Evolutionary conservation across 768 basidiomycete genomes (phyloP).

Genomic region (Hericium coralloides): DNA sequence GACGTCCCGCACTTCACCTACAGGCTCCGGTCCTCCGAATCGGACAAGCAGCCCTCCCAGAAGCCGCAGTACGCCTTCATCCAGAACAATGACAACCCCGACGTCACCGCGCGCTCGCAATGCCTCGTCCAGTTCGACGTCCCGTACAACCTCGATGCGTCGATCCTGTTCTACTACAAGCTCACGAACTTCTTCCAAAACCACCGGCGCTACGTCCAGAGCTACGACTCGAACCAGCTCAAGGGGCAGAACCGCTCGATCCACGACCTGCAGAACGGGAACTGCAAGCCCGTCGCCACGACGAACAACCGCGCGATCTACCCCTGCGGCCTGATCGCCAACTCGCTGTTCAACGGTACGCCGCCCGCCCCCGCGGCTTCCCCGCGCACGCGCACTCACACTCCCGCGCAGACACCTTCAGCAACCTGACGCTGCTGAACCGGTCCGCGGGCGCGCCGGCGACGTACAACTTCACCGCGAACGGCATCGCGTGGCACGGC

Average conservation of each 20-base stretch:
- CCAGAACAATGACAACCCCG: slow-evolving; percentile 37
- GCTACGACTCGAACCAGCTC: slow-evolving; percentile 76
- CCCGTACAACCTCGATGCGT: slow-evolving; percentile 61
- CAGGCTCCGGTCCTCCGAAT: slow-evolving; percentile 52
- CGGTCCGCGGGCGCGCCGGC: slow-evolving; percentile 33
- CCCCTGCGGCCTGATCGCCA: slow-evolving; percentile 96
- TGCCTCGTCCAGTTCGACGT: slow-evolving; percentile 81
- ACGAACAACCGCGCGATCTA: slow-evolving; percentile 56
- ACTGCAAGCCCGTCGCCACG: slow-evolving; percentile 80
- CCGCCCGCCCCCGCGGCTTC: neutral
- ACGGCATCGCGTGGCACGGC: slow-evolving; percentile 92
- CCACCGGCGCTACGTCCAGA: slow-evolving; percentile 95
- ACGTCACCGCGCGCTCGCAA: slow-evolving; percentile 33
- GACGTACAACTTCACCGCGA: slow-evolving; percentile 65
- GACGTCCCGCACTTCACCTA: slow-evolving; percentile 63
- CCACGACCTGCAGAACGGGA: slow-evolving; percentile 47
- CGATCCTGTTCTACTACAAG: slow-evolving; percentile 94
- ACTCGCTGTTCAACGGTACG: slow-evolving; percentile 91
- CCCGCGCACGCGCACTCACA: neutral
- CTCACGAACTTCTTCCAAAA: slow-evolving; percentile 97
- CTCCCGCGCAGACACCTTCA: slow-evolving; percentile 60
- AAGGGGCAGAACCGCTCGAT: slow-evolving; percentile 54
- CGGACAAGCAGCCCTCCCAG: slow-evolving; percentile 29
- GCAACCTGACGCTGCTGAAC: slow-evolving; percentile 50
- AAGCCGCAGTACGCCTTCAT: slow-evolving; percentile 74